Base-by-base conservation (phyloP, 139 green algal species). In the Nannochloris sp. region DNA sequence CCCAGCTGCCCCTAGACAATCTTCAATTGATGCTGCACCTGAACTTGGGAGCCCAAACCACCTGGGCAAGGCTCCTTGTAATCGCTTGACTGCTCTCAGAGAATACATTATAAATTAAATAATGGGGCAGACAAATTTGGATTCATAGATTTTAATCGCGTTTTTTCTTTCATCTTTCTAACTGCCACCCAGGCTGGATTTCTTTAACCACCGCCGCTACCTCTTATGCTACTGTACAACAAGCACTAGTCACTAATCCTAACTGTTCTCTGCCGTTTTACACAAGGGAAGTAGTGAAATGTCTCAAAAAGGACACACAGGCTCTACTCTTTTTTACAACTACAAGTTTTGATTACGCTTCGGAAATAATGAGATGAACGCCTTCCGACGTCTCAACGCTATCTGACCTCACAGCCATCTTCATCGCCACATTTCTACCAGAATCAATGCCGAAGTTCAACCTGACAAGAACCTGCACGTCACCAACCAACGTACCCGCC, bases 381-480 rank as follows among this genome's bases (percentile, higher is more conserved):
- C 87, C 70, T 25, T 97, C 86, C 23, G 60, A 72, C 6, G 90
- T 67, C 5, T 86, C 83, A 7, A 51, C 29, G 4, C 65, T 64
- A 34, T 95, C 86, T 25, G 81, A 82, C 24, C 95, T 78, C n/a
- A 84, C 88, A 31, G 88, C 82, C 24, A 99, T 72, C 79, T 97
- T 97, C 92, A 99, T 97, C 15, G 93, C 95, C 25, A 99, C 95
- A 46, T 92, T 79, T 46, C 83, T 81, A 32, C 37, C 24, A 2
- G 74, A 66, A 58, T 97, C 91, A 25, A 99, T 93, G 54, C 93
- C 93, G 77, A 99, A 95, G 7, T 67, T 85, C 60, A 98, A 70
- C 7, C 90, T 81, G 53, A 91, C 87, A 24, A 97, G 76, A 48
- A 84, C 83, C 32, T 81, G 65, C 45, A 75, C 73, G 35, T 88